These are phyloP conservation scores for Neurospora intermedia DNA, from an alignment of 495 filamentous ascomycete genomes.

Conservation along the genomic window DNA sequence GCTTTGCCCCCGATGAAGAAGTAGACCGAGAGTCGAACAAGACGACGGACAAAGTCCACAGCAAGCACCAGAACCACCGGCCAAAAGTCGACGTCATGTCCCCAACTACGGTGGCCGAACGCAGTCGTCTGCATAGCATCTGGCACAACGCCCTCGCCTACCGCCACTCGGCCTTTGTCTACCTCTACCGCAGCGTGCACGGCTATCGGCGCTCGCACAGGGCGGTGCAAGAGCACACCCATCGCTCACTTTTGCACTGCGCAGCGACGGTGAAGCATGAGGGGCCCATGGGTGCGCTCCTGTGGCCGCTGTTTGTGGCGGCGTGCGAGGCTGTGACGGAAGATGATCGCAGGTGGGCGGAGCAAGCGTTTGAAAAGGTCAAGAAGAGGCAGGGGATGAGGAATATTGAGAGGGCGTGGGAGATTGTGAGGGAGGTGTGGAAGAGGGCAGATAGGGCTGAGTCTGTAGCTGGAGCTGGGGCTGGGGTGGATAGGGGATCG, in stretches of 20 bases:
- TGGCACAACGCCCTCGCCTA: slow-evolving; percentile 52
- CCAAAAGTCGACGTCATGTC: not conserved
- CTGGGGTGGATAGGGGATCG: not conserved
- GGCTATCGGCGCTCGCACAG: slow-evolving; percentile 30
- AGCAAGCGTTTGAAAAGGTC: slow-evolving; percentile 37
- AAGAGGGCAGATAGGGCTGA: slow-evolving; percentile 30
- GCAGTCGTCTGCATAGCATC: slow-evolving; percentile 33
- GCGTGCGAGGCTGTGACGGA: slow-evolving; percentile 41
- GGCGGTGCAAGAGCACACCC: slow-evolving; percentile 41
- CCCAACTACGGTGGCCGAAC: slow-evolving; percentile 9
- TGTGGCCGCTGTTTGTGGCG: slow-evolving; percentile 53
- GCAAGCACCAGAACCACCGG: not conserved
- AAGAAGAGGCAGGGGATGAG: slow-evolving; percentile 48
- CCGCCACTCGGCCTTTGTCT: slow-evolving; percentile 49
- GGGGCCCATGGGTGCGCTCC: slow-evolving; percentile 48
- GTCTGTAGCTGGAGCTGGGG: not conserved
- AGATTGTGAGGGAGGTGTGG: slow-evolving; percentile 49
- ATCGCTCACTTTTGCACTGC: slow-evolving; percentile 40
- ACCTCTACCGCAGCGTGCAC: slow-evolving; percentile 48
- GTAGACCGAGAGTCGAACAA: not conserved
- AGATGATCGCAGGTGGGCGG: slow-evolving; percentile 34
- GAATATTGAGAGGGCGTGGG: slow-evolving; percentile 49
- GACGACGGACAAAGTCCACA: not conserved
- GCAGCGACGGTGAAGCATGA: slow-evolving; percentile 37
- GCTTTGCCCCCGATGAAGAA: slow-evolving; percentile 9